Percentiles rank a stretch among this genome's conserved stretches.
Evolutionary conservation across 768 basidiomycete species (phyloP).

Genomic region (Xerocomus brunneocitrinus): DNA sequence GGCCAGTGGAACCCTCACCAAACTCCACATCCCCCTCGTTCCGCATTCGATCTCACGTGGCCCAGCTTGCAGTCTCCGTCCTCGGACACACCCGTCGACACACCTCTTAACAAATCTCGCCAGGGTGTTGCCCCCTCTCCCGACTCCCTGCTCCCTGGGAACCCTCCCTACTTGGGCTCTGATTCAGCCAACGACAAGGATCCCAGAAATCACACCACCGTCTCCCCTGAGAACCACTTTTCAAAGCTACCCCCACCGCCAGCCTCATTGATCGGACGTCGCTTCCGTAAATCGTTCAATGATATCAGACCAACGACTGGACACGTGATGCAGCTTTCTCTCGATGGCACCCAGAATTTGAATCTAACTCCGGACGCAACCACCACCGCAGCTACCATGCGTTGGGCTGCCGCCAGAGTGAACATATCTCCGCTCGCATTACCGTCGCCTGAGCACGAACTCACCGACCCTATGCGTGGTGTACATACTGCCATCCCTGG

Average conservation of each 20-base stretch:
- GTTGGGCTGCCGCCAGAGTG: slow-evolving; percentile 78
- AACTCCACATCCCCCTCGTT: slow-evolving; percentile 56
- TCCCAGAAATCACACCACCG: slow-evolving; percentile 12
- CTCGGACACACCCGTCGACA: slow-evolving; percentile 5
- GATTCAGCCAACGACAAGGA: slow-evolving; percentile 19
- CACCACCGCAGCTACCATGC: slow-evolving; percentile 75
- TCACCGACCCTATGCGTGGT: slow-evolving; percentile 85
- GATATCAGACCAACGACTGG: slow-evolving; percentile 35
- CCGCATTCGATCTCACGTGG: slow-evolving; percentile 23
- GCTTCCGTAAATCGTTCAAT: slow-evolving; percentile 44
- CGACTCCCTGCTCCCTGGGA: slow-evolving; percentile 10
- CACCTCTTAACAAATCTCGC: slow-evolving; percentile 7
- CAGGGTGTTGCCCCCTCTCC: slow-evolving; percentile 5
- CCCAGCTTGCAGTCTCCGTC: slow-evolving; percentile 6
- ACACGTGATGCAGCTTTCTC: slow-evolving; percentile 26
- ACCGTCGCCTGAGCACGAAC: slow-evolving; percentile 87
- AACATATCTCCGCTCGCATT: slow-evolving; percentile 83
- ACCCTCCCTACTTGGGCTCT: slow-evolving; percentile 3
- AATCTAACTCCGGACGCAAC: slow-evolving; percentile 48
- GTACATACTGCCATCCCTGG: slow-evolving; percentile 64
- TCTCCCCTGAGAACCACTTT: slow-evolving; percentile 25
- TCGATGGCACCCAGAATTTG: slow-evolving; percentile 27
- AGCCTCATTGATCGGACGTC: slow-evolving; percentile 32
- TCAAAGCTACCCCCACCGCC: slow-evolving; percentile 24
- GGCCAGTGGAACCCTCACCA: slow-evolving; percentile 79